phyloP scores from a whole-genome alignment of 331 rosid genomes.

The Rhamnella rubrinervis region DNA sequence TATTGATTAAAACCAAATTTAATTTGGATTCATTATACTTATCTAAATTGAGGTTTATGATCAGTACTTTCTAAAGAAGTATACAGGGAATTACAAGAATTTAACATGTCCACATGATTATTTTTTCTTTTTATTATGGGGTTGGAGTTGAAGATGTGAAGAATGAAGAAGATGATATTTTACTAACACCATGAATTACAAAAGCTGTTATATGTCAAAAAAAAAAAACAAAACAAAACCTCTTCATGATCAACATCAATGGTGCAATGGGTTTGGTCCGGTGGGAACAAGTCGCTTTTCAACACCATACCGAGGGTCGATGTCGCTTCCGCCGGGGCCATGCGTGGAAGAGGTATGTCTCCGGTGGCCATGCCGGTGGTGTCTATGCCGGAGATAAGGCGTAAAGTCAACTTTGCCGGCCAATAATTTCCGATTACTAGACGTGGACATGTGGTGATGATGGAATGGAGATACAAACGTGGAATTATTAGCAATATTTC shows the following conservation, averaged over 20 bases:
- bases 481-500: not conserved
- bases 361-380: slow-evolving; percentile 18
- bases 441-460: not conserved
- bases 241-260: slow-evolving; percentile 34
- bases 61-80: slow-evolving; percentile 13
- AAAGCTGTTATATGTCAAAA: not conserved
- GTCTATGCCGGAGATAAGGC: slow-evolving; percentile 39
- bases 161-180: slow-evolving; percentile 39
- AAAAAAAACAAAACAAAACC: slow-evolving; percentile 1
- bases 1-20: not conserved
- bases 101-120: slow-evolving; percentile 21
- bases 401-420: slow-evolving; percentile 49
- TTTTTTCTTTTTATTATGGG: not conserved
- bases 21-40: slow-evolving; percentile 1
- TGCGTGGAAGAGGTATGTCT: not conserved
- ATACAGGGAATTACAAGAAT: slow-evolving; percentile 19
- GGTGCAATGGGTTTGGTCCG: slow-evolving; percentile 97
- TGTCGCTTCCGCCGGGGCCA: slow-evolving; percentile 18
- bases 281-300: slow-evolving; percentile 84
- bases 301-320: slow-evolving; percentile 67
- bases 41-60: slow-evolving; percentile 11
- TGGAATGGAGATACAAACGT: not conserved
- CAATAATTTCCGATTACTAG: slow-evolving; percentile 38
- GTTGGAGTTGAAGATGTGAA: not conserved
- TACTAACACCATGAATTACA: slow-evolving; percentile 34